Percentiles rank a stretch among this genome's conserved stretches.
Conservation (phyloP, 768 basidiomycete species). For the Tricholoma saponaceum region DNA sequence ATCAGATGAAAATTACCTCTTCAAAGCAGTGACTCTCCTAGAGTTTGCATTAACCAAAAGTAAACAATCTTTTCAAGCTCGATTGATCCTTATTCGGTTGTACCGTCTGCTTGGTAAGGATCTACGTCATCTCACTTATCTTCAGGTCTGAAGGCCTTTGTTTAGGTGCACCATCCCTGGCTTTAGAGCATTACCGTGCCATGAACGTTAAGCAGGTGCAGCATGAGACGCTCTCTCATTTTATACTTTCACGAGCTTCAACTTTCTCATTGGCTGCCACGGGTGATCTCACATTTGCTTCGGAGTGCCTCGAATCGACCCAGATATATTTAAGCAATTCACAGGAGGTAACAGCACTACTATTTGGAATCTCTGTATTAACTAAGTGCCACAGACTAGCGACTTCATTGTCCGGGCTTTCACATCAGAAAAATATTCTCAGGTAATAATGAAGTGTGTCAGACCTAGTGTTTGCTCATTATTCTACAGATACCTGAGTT, state of each 20-base stretch:
- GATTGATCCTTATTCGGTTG: conserved; percentile 73
- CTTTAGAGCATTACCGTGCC: conserved; percentile 74
- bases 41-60: conserved; percentile 72
- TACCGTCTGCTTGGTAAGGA: conserved; percentile 74
- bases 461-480: not conserved
- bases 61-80: conserved; percentile 75
- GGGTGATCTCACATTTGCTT: conserved; percentile 71
- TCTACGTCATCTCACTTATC: conserved; percentile 1
- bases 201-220: conserved; percentile 85
- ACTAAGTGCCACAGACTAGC: conserved; percentile 46
- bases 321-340: conserved; percentile 80
- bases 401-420: conserved; percentile 82
- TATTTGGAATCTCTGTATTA: not conserved
- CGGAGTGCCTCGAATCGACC: conserved; percentile 75
- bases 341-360: conserved; percentile 54
- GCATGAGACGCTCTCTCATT: conserved; percentile 84
- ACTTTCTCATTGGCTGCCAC: conserved; percentile 75
- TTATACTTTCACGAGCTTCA: conserved; percentile 70
- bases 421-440: conserved; percentile 76
- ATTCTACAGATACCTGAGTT: conserved; percentile 73
- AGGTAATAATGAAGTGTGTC: conserved; percentile 35
- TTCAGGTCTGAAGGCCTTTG: not conserved
- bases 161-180: conserved; percentile 66
- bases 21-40: conserved; percentile 59
- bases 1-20: conserved; percentile 53